phyloP scores from a whole-genome alignment of 2,329 filamentous ascomycete genomes.

The Diaporthe velutina region DNA sequence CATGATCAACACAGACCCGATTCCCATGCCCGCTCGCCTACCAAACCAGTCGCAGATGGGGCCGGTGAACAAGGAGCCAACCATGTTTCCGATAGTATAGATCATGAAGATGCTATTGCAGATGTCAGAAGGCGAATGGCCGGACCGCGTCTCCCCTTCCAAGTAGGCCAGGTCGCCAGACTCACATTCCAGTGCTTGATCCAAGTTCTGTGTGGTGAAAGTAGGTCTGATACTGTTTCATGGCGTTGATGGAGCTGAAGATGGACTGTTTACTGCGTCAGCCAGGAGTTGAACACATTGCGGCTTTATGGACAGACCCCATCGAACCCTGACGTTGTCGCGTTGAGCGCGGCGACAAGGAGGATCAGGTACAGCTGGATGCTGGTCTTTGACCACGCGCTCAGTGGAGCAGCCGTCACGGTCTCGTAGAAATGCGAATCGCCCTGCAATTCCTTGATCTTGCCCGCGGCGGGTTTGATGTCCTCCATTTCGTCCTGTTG shows the following conservation, averaged over 20 bases:
- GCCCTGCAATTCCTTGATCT: conserved; percentile 47
- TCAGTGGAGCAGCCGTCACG: conserved; percentile 46
- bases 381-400: conserved; percentile 51
- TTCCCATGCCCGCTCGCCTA: conserved; percentile 56
- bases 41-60: conserved; percentile 57
- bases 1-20: conserved; percentile 55
- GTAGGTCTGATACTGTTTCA: conserved; percentile 45
- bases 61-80: conserved; percentile 55
- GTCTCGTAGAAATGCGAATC: conserved; percentile 47
- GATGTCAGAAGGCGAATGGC: not conserved
- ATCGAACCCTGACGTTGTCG: conserved; percentile 54
- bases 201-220: conserved; percentile 43
- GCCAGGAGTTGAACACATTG: not conserved
- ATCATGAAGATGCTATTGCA: conserved; percentile 55
- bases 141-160: no score
- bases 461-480: conserved; percentile 41
- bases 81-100: conserved; percentile 59
- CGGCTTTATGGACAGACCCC: conserved; percentile 43
- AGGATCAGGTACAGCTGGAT: conserved; percentile 53
- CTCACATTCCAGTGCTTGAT: conserved; percentile 44
- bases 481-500: conserved; percentile 19
- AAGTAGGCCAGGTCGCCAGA: not conserved
- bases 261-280: conserved; percentile 41
- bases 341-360: conserved; percentile 52
- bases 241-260: conserved; percentile 51